Percentiles rank a stretch among this genome's conserved stretches.
Evolutionary conservation across 306 rosid genomes (phyloP).

Genomic region (Vachellia pachyceras): DNA sequence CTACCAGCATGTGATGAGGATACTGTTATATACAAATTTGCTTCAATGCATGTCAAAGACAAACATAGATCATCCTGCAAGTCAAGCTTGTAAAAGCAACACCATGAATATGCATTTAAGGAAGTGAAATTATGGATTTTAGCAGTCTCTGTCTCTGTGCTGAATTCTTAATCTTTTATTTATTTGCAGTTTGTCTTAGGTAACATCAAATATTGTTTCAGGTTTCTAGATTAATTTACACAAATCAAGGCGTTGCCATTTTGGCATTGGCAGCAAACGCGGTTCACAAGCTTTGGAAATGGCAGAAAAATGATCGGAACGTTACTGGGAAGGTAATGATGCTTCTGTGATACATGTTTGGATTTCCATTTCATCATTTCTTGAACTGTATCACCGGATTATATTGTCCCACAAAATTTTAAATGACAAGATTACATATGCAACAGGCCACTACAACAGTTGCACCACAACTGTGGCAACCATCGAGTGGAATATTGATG

Average conservation of each 20-base stretch:
- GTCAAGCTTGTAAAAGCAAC: background rate
- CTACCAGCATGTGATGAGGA: slow-evolving; percentile 28
- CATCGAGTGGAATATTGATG: slow-evolving; percentile 96
- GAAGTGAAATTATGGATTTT: slow-evolving; percentile 13
- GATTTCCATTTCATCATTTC: slow-evolving; percentile 36
- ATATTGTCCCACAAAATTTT: slow-evolving; percentile 37
- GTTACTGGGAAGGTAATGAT: slow-evolving; percentile 62
- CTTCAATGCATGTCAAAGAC: background rate
- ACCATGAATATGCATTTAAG: background rate
- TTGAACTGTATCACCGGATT: background rate
- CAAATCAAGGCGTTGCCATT: slow-evolving; percentile 90
- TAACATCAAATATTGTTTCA: slow-evolving; percentile 47
- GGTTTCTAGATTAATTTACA: slow-evolving; percentile 95
- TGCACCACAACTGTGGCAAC: slow-evolving; percentile 95
- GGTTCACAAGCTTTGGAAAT: slow-evolving; percentile 98
- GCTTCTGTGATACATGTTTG: slow-evolving; percentile 25
- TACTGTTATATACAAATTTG: background rate
- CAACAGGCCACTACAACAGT: slow-evolving; percentile 77
- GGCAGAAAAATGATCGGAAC: slow-evolving; percentile 92
- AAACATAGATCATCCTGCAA: background rate
- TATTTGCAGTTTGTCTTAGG: background rate
- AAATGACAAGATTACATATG: slow-evolving; percentile 38
- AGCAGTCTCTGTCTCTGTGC: background rate
- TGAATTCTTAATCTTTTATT: slow-evolving; percentile 18
- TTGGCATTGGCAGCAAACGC: slow-evolving; percentile 98